Evolutionary conservation across 371 early-diverging fungal genomes (phyloP), one percentile per base, ranked within the genome.

Genomic region (Mucor sp.): DNA sequence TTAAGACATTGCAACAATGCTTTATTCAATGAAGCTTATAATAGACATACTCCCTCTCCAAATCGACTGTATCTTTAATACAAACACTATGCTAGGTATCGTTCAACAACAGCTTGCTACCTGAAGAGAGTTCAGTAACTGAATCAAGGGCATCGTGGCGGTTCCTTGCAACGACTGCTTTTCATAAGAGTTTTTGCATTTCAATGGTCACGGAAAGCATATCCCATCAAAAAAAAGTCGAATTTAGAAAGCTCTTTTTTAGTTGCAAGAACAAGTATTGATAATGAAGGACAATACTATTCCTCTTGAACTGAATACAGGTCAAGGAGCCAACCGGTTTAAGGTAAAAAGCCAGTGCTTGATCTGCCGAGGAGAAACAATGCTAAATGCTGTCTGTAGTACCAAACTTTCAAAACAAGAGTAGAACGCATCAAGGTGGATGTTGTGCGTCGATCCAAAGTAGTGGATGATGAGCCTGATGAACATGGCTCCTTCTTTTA

Each of bases 401-500:
- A 87, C 69, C 89, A 88, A 85, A 84, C 95, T 53, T 95, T 96
- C 74, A 89, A 86, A 67, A 87, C 88, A 43, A 85, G 95, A 28
- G 86, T 94, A 17, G 90, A 93, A 58, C 78, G 81, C 21, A 85
- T 96, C 47, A 93, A 94, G 68, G 88, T 95, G 74, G 89, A 93
- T 75, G 87, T 92, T 41, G 76, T 85, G 4, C 82, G 83, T 64
- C 70, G 81, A 72, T 78, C 82, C 32, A 70, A 73, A 58, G 69
- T 75, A 21, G 74, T 79, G n/a, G 78, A 86, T 30, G 91, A 89
- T 19, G 85, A 86, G 32, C 85, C 88, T 4, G 91, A 89, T 58
- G 85, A 81, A 11, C 79, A 85, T 57, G 93, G 89, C 32, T 94
- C 95, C 25, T 95, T 89, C 75, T 97, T 97, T 70, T 86, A 90